A percentile compares a stretch with the other conserved stretches of the same genome.
Evolutionary conservation across 192 early-diverging fungal genomes (phyloP).

Genomic region (Mortierella hygrophila): DNA sequence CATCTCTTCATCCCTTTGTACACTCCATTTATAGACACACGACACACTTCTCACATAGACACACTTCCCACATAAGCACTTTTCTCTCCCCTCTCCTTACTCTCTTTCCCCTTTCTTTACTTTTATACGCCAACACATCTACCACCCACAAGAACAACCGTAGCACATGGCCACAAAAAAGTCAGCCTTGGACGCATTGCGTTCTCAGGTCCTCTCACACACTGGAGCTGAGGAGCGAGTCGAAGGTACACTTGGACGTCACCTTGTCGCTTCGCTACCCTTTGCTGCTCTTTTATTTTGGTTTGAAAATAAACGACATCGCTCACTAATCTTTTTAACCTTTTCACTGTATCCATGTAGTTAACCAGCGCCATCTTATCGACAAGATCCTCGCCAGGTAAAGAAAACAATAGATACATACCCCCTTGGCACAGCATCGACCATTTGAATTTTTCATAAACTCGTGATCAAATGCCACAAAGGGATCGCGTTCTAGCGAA

Average conservation of each 20-base stretch:
- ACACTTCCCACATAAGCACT: background rate
- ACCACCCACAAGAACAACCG: background rate
- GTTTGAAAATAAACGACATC: background rate
- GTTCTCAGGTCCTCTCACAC: slow-evolving; percentile 61
- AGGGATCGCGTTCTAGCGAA: slow-evolving; percentile 2
- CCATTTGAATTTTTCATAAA: background rate
- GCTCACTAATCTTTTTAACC: background rate
- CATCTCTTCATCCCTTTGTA: background rate
- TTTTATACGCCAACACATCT: background rate
- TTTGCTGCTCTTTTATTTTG: background rate
- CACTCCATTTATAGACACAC: background rate
- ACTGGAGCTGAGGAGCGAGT: slow-evolving; percentile 72
- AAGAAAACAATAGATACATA: background rate
- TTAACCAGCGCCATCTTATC: slow-evolving; percentile 92
- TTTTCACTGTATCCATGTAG: slow-evolving; percentile 56
- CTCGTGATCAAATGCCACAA: background rate
- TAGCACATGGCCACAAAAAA: slow-evolving; percentile 34
- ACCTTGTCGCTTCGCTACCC: background rate
- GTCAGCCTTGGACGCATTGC: slow-evolving; percentile 58
- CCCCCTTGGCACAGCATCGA: background rate
- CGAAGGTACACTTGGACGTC: slow-evolving; percentile 53
- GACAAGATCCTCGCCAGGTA: slow-evolving; percentile 90
- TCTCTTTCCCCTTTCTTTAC: background rate
- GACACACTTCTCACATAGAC: background rate
- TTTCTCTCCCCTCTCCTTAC: background rate